phyloP scores from a whole-genome alignment of 2,329 filamentous ascomycete species.

The Cyphellophora attinorum region DNA sequence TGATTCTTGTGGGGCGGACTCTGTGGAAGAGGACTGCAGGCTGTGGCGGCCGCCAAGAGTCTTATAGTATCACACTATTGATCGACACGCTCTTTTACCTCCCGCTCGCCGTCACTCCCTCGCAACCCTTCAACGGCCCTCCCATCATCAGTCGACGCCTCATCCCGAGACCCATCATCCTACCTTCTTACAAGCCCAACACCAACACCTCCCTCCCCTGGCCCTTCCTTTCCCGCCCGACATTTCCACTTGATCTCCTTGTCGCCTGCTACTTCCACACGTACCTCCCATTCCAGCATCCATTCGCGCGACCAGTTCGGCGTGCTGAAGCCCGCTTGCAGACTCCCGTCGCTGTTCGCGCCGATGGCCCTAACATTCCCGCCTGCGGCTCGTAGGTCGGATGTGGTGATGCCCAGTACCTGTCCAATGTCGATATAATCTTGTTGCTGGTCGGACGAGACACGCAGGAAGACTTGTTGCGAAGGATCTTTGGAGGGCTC shows the following conservation, averaged over 20 bases:
- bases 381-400: too few relatives aligned
- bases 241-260: neutral
- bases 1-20: too few relatives aligned
- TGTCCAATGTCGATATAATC: neutral
- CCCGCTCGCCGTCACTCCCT: neutral
- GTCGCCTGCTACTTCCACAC: neutral
- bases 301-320: neutral
- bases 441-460: neutral
- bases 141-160: neutral
- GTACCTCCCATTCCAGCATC: neutral
- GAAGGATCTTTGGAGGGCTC: neutral
- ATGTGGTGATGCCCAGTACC: neutral
- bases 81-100: too few relatives aligned
- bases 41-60: too few relatives aligned
- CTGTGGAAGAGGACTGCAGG: too few relatives aligned
- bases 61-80: too few relatives aligned
- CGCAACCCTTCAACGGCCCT: neutral
- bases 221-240: slow-evolving; percentile 4
- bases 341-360: neutral
- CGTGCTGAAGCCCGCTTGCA: neutral
- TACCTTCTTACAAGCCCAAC: neutral
- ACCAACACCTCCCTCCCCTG: neutral
- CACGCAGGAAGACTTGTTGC: neutral
- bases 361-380: too few relatives aligned
- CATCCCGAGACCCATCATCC: neutral